Evolutionary conservation across 495 filamentous ascomycete genomes (phyloP), one percentile per base, ranked within the genome.

Genomic region (Aspergillus bertholletiae): DNA sequence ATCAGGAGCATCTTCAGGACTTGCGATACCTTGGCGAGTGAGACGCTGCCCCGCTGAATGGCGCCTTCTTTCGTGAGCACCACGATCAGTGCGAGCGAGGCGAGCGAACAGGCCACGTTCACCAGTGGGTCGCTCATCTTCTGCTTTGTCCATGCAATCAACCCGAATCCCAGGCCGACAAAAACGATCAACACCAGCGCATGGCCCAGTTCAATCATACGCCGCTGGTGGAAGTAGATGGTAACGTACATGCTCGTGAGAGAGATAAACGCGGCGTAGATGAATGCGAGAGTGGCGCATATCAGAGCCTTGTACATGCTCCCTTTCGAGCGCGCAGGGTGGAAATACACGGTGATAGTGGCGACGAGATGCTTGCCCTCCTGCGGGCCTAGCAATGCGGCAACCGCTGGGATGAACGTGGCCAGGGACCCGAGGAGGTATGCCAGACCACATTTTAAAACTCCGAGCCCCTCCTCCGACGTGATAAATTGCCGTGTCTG

Each of bases 281-380:
- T 69, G 54, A 96, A 90, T 1, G 92, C 93, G 21, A 87, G 74
- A 48, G 88, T 67, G 5, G 92, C 91, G 56, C 92, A 88, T n/a
- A 96, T 64, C 21, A 88, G 84, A 5, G 93, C 93, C 65, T 96
- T 88, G 52, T 85, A 83, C 92, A 96, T 96, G 67, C 89, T 92
- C 3, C 94, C 94, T 41, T 87, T 83, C 20, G 90, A 87, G 53
- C 94, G 78, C 11, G 92, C 90, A n/a, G 94, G 93, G 69, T 98
- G 92, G 71, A 97, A 98, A 62, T 97, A 98, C 7, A 96, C 92
- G n/a, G 88, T 90, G 46, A 96, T 82, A 2, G 92, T 94, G 46
- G 90, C 89, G 30, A 96, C 92, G 74, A 97, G 85, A 71, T 97
- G 94, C 68, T 98, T 98, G 21, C 92, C 91, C 75, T 97, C 92